Conservation (phyloP, 2,329 filamentous ascomycete genomes). For the Penicillium rolfsii region DNA sequence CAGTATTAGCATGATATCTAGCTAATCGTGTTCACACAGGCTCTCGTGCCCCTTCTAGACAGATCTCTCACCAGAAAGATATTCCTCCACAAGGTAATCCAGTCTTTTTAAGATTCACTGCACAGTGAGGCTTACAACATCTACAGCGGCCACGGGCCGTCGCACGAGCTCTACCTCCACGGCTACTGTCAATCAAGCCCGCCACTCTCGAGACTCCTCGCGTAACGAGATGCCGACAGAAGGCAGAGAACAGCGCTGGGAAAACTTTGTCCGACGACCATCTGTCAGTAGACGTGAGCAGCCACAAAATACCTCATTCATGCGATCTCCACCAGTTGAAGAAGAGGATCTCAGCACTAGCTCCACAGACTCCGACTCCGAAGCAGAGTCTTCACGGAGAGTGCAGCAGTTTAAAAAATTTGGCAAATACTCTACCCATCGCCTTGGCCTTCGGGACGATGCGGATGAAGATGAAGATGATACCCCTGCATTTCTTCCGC, state of each 20-base stretch:
- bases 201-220: conserved; percentile 27
- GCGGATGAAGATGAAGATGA: conserved; percentile 53
- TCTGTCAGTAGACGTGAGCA: conserved; percentile 34
- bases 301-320: conserved; percentile 23
- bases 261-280: conserved; percentile 27
- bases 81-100: conserved; percentile 32
- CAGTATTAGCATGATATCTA: background rate
- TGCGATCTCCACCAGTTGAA: conserved; percentile 37
- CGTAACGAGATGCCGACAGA: conserved; percentile 34
- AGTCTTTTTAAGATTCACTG: no score
- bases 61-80: conserved; percentile 44
- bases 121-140: conserved; percentile 6
- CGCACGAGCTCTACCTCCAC: conserved; percentile 37
- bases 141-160: conserved; percentile 23
- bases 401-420: conserved; percentile 42
- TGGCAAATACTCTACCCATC: conserved; percentile 45
- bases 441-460: conserved; percentile 38
- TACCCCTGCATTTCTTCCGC: conserved; percentile 51
- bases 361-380: conserved; percentile 38
- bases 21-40: conserved; percentile 29
- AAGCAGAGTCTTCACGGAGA: conserved; percentile 29
- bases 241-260: conserved; percentile 31
- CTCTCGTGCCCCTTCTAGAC: conserved; percentile 44
- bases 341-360: conserved; percentile 42
- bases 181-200: conserved; percentile 37